Conservation (phyloP, 2,329 filamentous ascomycete genomes). For the Endothia cerciana region DNA sequence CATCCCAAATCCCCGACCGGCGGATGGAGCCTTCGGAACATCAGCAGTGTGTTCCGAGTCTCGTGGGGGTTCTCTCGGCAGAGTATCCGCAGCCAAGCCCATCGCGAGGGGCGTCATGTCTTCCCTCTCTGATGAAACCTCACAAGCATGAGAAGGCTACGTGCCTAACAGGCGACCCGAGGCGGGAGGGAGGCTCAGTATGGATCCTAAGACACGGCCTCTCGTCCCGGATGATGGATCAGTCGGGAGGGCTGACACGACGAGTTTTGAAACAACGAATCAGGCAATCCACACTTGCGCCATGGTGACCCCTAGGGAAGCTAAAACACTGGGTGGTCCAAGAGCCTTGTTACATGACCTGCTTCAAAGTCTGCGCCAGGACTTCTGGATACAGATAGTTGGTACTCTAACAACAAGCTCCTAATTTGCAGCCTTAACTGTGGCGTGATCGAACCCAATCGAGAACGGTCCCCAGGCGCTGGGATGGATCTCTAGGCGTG, state of each 20-base stretch:
- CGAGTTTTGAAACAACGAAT: slow-evolving; percentile 27
- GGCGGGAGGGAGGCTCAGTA: not conserved
- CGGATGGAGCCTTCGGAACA: not conserved
- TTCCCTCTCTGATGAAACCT: slow-evolving; percentile 11
- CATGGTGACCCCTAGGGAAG: slow-evolving; percentile 20
- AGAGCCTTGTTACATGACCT: slow-evolving; percentile 41
- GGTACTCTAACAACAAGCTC: too few species aligned
- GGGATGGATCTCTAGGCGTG: slow-evolving; percentile 2
- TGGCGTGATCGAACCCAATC: not conserved
- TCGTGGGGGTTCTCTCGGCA: not conserved
- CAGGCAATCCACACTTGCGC: slow-evolving; percentile 18
- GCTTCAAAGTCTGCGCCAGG: slow-evolving; percentile 43
- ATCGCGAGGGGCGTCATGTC: not conserved
- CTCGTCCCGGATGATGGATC: slow-evolving; percentile 2
- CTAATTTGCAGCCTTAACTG: too few species aligned
- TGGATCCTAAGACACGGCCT: not conserved
- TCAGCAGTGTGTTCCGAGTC: not conserved
- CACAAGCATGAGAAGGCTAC: slow-evolving; percentile 5
- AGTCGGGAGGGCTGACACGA: slow-evolving; percentile 6
- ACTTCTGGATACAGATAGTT: slow-evolving; percentile 22
- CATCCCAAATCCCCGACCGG: not conserved
- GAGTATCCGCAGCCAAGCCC: not conserved
- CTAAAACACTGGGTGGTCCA: slow-evolving; percentile 17
- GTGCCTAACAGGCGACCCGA: not conserved
- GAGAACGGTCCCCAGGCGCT: not conserved